Evolutionary conservation across 306 rosid species (phyloP), one percentile per base, ranked within the genome.

Genomic region (Quercus variabilis): DNA sequence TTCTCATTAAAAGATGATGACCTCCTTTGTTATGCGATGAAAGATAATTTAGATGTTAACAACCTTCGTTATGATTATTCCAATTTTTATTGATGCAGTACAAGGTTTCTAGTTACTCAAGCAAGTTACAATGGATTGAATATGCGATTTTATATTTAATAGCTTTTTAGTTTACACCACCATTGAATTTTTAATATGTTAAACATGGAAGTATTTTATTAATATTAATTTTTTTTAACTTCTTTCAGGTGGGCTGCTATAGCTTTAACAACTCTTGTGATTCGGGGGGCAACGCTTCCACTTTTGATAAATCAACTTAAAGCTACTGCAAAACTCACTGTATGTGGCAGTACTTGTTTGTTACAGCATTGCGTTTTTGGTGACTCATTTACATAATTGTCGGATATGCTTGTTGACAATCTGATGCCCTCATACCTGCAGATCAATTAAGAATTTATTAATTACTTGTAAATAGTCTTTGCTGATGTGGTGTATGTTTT

Each of bases 231-330:
- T 67, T 33, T 67, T 33, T 13, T 67, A 19, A 19, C 52, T 81
- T 79, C 46, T 81, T 85, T 83, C 89, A 95, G 99, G 99, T 93
- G 98, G 98, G 92, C 90, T 54, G 69, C 92, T 77, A 93, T 95
- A 74, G 96, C 73, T 60, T 46, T 91, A 55, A 80, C 98, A 71
- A 90, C 97, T 57, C 68, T 95, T 25, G 3, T 90, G 77, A 91
- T 95, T 84, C 98, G 98, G 71, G 58, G 79, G 0, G 83, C 87
- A 41, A 90, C 96, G 8, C 19, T 87, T 81, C 98, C 98, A 12
- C 90, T 93, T 82, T 58, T 89, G 75, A 83, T 95, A 67, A 84
- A 91, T 87, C 96, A 90, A 84, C 91, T 90, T 26, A 95, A 95
- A 86, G 88, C 98, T 76, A 86, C 96, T 25, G 74, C 93, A 69